A percentile compares a stretch with the other conserved stretches of the same genome.
Evolutionary conservation across 106 monocot species (phyloP).

Genomic region (Platanthera guangdongensis): DNA sequence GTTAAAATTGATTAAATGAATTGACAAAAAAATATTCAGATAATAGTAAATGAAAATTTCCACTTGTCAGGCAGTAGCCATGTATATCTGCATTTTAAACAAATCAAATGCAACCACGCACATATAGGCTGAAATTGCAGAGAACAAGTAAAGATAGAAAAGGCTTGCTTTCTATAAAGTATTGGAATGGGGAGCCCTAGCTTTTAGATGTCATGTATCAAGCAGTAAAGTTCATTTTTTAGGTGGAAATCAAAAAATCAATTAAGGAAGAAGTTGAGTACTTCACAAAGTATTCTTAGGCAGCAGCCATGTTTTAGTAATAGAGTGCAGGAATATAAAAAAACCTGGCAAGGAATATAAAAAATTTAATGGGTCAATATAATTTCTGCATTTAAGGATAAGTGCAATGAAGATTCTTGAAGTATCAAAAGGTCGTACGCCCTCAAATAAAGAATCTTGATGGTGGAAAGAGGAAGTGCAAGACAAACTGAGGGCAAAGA

Average conservation of each 20-base stretch:
- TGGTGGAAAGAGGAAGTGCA: too few relatives aligned
- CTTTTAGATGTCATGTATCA: background rate
- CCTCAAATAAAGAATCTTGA: too few relatives aligned
- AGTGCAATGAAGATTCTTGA: too few relatives aligned
- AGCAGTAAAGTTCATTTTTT: background rate
- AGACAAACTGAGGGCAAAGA: too few relatives aligned
- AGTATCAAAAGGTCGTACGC: too few relatives aligned
- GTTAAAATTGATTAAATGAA: too few relatives aligned
- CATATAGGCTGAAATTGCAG: background rate
- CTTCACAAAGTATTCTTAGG: too few relatives aligned
- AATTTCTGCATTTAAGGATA: background rate
- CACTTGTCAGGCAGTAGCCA: background rate
- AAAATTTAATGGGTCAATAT: background rate
- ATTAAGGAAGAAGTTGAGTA: background rate
- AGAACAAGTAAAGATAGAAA: background rate
- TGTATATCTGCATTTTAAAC: background rate
- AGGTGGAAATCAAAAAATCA: too few relatives aligned
- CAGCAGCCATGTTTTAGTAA: too few relatives aligned
- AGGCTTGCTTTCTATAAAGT: background rate
- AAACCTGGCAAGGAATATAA: background rate
- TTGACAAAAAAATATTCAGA: background rate
- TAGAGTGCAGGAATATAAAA: background rate
- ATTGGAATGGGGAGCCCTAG: background rate
- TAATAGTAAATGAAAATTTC: background rate
- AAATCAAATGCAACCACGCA: background rate